phyloP scores from a whole-genome alignment of 2,329 filamentous ascomycete species.

The Ascochyta koolunga region DNA sequence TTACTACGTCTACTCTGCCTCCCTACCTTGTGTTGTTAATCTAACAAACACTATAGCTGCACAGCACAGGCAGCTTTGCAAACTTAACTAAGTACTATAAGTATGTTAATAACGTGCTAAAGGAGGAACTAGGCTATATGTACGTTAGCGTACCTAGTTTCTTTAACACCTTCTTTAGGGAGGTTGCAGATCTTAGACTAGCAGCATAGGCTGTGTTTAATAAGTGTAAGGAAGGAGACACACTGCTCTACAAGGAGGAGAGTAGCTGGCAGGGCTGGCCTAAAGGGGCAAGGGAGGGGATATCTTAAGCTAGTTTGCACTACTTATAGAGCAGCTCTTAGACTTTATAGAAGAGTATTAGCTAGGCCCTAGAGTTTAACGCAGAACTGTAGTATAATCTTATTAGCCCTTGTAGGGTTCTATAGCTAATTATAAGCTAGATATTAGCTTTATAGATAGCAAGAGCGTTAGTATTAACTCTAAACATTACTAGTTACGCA shows the following conservation, averaged over 20 bases:
- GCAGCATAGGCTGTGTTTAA: slow-evolving; percentile 11
- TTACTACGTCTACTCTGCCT: slow-evolving; percentile 46
- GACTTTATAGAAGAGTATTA: slow-evolving; percentile 22
- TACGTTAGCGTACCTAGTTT: slow-evolving; percentile 30
- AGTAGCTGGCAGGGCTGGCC: slow-evolving; percentile 30
- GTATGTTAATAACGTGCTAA: slow-evolving; percentile 11
- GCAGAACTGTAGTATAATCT: slow-evolving; percentile 25
- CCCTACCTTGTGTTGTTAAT: slow-evolving; percentile 29
- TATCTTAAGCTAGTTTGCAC: slow-evolving; percentile 27
- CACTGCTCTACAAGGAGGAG: slow-evolving; percentile 25
- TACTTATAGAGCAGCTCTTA: slow-evolving; percentile 22
- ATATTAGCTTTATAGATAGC: slow-evolving; percentile 10
- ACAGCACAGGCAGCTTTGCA: slow-evolving; percentile 22
- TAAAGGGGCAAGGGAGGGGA: slow-evolving; percentile 25
- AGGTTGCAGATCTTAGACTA: not conserved
- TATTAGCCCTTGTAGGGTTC: slow-evolving; percentile 23
- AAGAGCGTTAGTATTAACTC: not conserved
- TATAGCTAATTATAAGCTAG: slow-evolving; percentile 23
- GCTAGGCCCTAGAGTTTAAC: slow-evolving; percentile 14
- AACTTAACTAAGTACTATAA: slow-evolving; percentile 6
- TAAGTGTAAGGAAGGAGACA: slow-evolving; percentile 27
- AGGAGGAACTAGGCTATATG: slow-evolving; percentile 25
- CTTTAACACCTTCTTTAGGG: slow-evolving; percentile 27
- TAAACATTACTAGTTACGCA: slow-evolving; percentile 48
- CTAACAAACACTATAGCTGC: slow-evolving; percentile 38